These are phyloP conservation scores for Hippophae gyantsensis DNA, from an alignment of 306 rosid species.

Conservation along the genomic window DNA sequence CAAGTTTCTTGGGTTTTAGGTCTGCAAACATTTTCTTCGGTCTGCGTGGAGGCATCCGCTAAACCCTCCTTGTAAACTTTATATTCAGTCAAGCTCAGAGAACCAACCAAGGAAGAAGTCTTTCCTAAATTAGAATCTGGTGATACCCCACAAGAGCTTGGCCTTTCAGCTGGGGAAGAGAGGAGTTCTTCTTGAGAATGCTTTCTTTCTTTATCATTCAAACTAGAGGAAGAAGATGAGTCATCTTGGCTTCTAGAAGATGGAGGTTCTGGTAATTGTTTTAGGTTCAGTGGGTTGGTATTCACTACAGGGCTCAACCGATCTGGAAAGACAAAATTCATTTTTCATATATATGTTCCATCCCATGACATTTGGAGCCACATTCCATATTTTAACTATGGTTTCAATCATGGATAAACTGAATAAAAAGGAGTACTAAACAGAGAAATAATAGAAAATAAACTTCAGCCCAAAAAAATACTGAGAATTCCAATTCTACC, in stretches of 20 bases:
- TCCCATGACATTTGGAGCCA: background rate
- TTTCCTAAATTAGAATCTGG: constrained; percentile 50
- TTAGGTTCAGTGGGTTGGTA: constrained; percentile 47
- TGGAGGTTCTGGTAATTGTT: constrained; percentile 62
- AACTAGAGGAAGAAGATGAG: constrained; percentile 76
- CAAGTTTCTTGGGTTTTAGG: constrained; percentile 49
- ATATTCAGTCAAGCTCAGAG: constrained; percentile 62
- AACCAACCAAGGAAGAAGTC: constrained; percentile 40
- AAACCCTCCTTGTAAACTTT: constrained; percentile 67
- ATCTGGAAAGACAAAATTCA: constrained; percentile 30
- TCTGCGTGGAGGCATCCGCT: constrained; percentile 88
- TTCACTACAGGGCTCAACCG: constrained; percentile 44
- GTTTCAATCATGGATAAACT: background rate
- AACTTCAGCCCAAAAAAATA: too few species aligned
- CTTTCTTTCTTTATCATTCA: constrained; percentile 64
- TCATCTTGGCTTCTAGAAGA: constrained; percentile 64
- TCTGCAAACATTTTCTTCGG: constrained; percentile 50
- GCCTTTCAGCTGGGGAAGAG: constrained; percentile 33
- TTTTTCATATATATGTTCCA: constrained; percentile 8
- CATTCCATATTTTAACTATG: background rate
- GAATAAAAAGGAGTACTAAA: background rate
- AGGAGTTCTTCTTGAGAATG: constrained; percentile 61
- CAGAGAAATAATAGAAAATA: background rate
- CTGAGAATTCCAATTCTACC: constrained; percentile 23
- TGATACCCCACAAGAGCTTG: constrained; percentile 51